Evolutionary conservation across 2,329 filamentous ascomycete species (phyloP).

Genomic region (Alternaria longipes): DNA sequence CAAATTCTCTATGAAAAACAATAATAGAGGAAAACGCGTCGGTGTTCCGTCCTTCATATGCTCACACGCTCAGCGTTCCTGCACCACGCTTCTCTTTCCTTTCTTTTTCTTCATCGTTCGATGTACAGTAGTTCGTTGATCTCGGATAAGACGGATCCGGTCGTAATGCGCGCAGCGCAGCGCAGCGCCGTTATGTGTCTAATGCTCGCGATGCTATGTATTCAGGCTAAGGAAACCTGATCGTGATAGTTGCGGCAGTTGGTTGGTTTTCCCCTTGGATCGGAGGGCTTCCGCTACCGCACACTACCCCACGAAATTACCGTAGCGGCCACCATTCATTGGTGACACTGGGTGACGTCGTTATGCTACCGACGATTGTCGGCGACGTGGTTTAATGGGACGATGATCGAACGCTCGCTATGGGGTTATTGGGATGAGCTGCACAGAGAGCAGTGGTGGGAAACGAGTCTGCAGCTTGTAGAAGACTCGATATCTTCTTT

Average conservation of each 20-base stretch:
- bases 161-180: conserved; percentile 1
- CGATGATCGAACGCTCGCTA: not conserved
- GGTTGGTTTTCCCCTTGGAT: not conserved
- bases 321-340: conserved; percentile 1
- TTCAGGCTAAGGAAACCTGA: conserved; percentile 2
- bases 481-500: not conserved
- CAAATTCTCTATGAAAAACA: not conserved
- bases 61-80: not conserved
- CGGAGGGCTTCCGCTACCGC: conserved; percentile 2
- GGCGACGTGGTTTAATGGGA: not conserved
- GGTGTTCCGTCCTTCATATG: not conserved
- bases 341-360: not conserved
- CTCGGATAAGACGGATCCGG: not conserved
- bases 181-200: conserved; percentile 6
- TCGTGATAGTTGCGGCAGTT: conserved; percentile 1
- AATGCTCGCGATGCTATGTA: conserved; percentile 3
- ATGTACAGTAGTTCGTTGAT: not conserved
- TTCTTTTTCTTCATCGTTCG: not conserved
- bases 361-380: not conserved
- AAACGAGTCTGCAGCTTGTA: not conserved
- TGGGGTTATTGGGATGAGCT: not conserved
- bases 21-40: not conserved
- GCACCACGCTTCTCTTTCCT: not conserved
- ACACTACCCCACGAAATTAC: conserved; percentile 2
- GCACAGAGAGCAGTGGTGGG: not conserved